Evolutionary conservation across 2,329 filamentous ascomycete genomes (phyloP).

Genomic region (Dothistroma pini): DNA sequence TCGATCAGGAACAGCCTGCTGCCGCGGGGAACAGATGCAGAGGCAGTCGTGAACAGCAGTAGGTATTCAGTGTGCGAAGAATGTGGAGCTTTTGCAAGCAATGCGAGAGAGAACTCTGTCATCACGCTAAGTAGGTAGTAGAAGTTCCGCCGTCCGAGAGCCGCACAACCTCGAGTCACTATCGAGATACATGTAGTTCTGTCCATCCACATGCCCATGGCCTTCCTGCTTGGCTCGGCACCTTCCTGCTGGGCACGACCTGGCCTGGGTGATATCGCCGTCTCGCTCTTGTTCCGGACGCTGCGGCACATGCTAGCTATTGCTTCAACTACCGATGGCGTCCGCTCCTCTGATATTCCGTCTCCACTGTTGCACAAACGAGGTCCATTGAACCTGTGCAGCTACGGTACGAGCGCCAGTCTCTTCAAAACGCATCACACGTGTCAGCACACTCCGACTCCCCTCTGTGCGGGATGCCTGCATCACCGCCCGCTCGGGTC

Average conservation of each 20-base stretch:
- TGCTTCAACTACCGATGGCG: not conserved
- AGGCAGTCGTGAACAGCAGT: not conserved
- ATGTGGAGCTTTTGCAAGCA: not conserved
- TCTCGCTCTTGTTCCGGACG: not conserved
- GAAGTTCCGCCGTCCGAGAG: not conserved
- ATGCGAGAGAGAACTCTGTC: not conserved
- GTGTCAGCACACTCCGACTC: not conserved
- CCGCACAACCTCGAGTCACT: not conserved
- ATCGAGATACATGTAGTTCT: not conserved
- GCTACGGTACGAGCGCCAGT: not conserved
- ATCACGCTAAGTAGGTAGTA: not conserved
- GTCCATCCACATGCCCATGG: not conserved
- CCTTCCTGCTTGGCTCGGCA: not conserved
- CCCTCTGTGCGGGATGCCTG: not conserved
- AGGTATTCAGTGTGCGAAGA: not conserved
- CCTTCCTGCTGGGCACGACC: not conserved
- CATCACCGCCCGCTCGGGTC: not conserved
- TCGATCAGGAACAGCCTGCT: not conserved
- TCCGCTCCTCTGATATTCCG: not conserved
- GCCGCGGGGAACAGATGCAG: not conserved
- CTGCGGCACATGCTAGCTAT: not conserved
- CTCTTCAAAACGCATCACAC: not conserved
- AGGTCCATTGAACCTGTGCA: not conserved
- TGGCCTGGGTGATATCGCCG: not conserved
- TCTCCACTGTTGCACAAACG: not conserved